These are phyloP conservation scores for Plasmodium billcollinsi DNA, from an alignment of 169 alveolate species.

Conservation along the genomic window DNA sequence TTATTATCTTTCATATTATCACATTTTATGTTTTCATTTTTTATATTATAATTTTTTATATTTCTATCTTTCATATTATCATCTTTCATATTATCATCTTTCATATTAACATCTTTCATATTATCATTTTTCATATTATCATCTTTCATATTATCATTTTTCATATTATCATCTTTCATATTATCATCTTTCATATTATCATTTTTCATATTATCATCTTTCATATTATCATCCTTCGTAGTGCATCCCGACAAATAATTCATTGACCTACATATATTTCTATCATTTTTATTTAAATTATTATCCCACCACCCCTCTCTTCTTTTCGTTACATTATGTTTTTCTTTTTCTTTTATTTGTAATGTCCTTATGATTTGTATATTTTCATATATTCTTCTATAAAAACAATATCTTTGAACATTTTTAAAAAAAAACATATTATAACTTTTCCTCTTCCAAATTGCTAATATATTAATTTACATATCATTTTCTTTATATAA, in stretches of 20 bases:
- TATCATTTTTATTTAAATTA: background rate
- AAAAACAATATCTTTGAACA: conserved; percentile 49
- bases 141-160: no score
- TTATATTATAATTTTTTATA: no score
- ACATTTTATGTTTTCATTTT: no score
- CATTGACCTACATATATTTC: background rate
- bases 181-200: no score
- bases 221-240: no score
- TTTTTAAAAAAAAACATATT: conserved; percentile 62
- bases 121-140: no score
- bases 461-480: background rate
- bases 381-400: conserved; percentile 63
- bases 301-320: background rate
- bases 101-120: no score
- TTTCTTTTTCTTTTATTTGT: background rate
- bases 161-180: no score
- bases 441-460: background rate
- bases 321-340: background rate
- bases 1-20: background rate
- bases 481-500: conserved; percentile 10
- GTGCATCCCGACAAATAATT: no score
- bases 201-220: no score
- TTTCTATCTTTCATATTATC: no score
- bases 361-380: conserved; percentile 38
- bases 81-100: no score